These are phyloP conservation scores for Termitomyces sp. DNA, from an alignment of 768 basidiomycete species.

Conservation along the genomic window DNA sequence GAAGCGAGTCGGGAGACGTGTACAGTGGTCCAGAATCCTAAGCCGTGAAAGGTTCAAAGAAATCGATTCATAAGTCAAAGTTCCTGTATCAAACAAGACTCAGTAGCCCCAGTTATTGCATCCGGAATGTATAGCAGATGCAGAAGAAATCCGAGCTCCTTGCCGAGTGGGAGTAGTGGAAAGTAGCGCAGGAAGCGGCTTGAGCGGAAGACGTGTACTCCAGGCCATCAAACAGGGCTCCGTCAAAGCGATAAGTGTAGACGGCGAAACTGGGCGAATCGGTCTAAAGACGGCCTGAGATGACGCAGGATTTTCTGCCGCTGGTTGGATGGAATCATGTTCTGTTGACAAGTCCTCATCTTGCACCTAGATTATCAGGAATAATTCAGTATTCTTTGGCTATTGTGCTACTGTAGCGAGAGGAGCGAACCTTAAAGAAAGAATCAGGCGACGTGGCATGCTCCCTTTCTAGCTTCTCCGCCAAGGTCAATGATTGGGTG, in stretches of 20 bases:
- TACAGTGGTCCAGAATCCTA: not conserved
- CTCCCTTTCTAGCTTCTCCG: slow-evolving; percentile 11
- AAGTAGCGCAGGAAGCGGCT: not conserved
- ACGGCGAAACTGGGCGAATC: slow-evolving; percentile 29
- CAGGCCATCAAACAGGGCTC: slow-evolving; percentile 41
- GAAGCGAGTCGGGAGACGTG: not conserved
- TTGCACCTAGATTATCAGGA: not conserved
- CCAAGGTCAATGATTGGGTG: slow-evolving; percentile 4
- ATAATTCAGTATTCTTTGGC: not conserved
- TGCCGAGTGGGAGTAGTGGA: not conserved
- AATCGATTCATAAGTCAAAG: not conserved
- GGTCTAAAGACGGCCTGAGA: slow-evolving; percentile 3
- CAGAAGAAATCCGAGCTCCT: not conserved
- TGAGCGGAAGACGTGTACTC: slow-evolving; percentile 18
- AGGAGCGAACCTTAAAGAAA: not conserved
- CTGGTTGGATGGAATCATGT: not conserved
- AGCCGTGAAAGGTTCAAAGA: not conserved
- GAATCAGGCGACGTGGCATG: not conserved
- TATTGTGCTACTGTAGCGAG: not conserved
- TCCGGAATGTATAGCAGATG: not conserved
- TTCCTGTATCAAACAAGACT: not conserved
- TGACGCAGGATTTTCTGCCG: not conserved
- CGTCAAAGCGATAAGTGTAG: slow-evolving; percentile 39
- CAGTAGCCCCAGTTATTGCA: slow-evolving; percentile 11
- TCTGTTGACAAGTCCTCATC: not conserved